A percentile compares a stretch with the other conserved stretches of the same genome.
phyloP scores from a whole-genome alignment of 148 eudicot genomes.

The Oxyria digyna region DNA sequence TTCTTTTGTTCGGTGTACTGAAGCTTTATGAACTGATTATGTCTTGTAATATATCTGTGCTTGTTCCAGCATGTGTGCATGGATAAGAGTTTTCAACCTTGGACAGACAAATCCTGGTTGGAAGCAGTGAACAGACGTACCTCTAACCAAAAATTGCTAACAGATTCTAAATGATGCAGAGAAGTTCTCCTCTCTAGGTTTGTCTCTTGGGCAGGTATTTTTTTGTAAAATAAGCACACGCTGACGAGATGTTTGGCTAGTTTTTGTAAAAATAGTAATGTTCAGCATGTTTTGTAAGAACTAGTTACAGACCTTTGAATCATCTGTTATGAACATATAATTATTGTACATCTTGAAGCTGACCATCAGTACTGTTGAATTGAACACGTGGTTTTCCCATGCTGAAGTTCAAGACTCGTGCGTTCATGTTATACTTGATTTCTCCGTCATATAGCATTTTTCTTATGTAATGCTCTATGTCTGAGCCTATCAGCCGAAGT shows the following conservation, averaged over 20 bases:
- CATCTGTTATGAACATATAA: neutral
- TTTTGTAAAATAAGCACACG: neutral
- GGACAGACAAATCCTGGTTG: neutral
- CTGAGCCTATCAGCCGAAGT: slow-evolving; percentile 80
- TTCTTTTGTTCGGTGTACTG: neutral
- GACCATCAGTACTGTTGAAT: slow-evolving; percentile 47
- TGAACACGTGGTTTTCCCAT: slow-evolving; percentile 89
- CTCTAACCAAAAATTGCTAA: neutral
- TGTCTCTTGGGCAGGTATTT: neutral
- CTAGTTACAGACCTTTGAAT: neutral
- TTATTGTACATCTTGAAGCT: slow-evolving; percentile 36
- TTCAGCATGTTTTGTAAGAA: neutral
- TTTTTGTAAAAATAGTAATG: neutral
- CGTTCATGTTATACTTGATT: slow-evolving; percentile 84
- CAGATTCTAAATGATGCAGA: neutral
- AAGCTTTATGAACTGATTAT: neutral
- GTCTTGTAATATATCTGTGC: neutral
- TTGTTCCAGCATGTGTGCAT: neutral
- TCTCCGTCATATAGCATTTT: slow-evolving; percentile 76
- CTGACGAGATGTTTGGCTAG: neutral
- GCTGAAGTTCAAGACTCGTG: slow-evolving; percentile 73
- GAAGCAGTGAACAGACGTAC: neutral
- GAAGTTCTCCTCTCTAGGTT: neutral
- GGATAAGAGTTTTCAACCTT: neutral
- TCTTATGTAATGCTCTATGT: slow-evolving; percentile 85